Base-by-base conservation (phyloP, 768 basidiomycete genomes). In the Boletus sp. region DNA sequence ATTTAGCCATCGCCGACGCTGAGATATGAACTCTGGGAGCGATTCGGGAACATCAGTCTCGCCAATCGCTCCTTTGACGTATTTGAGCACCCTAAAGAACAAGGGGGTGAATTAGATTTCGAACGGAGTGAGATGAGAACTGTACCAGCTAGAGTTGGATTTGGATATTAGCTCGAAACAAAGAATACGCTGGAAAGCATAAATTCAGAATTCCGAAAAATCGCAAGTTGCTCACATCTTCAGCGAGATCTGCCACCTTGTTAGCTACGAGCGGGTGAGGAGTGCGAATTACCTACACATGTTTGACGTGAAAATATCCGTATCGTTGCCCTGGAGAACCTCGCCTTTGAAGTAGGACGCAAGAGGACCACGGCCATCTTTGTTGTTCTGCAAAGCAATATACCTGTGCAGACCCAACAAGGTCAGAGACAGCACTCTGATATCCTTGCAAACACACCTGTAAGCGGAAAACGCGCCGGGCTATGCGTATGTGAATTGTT, bases 261-360 rank as follows among this genome's bases (percentile, higher is more conserved):
- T 60, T 51, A 64, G 55, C 27, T 44, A 53, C 34, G 38, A 49
- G 17, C 34, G 38, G 1, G 13, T 2, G 34, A 38, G 21, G 7
- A 46, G 32, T 17, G 29, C 7, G 42, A 51, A 2, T 29, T 4
- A 77, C 85, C 50, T 72, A 90, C 89, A 98, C 93, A 96, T 96
- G 64, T 97, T 97, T 8, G 93, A 93, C 5, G 92, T 95, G 70
- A 94, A 94, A 42, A 96, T 93, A 65, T 94, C 92, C 0, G 91
- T 89, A 65, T 91, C 88, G 29, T 84, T 81, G 10, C 90, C 91
- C 60, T 88, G 85, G 25, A 92, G 71, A 21, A 88, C 79, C 68
- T 99, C 97, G 9, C 97, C 97, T 68, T 98, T 90, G 79, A 99
- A 99, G 70, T 99, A 99, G 15, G 95, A 94, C 14, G 93, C 90